Conservation (phyloP, 176 grass and related monocot species). For the Aegilops speltoides region DNA sequence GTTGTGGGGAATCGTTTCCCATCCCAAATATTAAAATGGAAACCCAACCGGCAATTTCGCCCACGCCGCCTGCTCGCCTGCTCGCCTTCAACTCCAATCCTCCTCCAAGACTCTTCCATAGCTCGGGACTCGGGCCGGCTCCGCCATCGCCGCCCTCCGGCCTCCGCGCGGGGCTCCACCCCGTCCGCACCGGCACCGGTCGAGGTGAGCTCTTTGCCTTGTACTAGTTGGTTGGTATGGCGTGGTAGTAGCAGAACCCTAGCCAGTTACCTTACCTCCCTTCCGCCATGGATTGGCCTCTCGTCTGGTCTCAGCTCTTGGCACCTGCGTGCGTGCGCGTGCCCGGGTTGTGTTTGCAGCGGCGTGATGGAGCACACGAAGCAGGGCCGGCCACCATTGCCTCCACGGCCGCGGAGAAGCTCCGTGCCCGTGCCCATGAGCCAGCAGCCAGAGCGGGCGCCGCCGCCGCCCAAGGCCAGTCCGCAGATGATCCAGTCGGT, state of each 20-base stretch:
- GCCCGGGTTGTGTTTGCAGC: neutral
- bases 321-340: neutral
- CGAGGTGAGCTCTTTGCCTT: slow-evolving; percentile 26
- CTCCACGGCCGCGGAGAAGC: neutral
- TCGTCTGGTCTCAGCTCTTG: neutral
- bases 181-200: neutral
- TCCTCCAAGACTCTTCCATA: too few relatives aligned
- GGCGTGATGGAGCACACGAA: slow-evolving; percentile 34
- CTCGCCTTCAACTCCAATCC: too few relatives aligned
- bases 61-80: too few relatives aligned
- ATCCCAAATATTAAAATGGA: too few relatives aligned
- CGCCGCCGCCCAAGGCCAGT: slow-evolving; percentile 10
- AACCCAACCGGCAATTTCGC: too few relatives aligned
- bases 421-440: too few relatives aligned
- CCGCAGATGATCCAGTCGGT: slow-evolving; percentile 19
- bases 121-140: too few relatives aligned
- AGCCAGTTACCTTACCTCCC: neutral
- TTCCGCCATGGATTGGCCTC: neutral
- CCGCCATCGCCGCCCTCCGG: neutral
- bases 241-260: neutral
- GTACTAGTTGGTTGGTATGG: neutral
- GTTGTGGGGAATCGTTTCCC: too few relatives aligned
- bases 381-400: neutral
- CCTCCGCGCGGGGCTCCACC: neutral
- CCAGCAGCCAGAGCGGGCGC: too few relatives aligned